phyloP scores from a whole-genome alignment of 176 grass and related monocot species.

The Ensete glaucum region DNA sequence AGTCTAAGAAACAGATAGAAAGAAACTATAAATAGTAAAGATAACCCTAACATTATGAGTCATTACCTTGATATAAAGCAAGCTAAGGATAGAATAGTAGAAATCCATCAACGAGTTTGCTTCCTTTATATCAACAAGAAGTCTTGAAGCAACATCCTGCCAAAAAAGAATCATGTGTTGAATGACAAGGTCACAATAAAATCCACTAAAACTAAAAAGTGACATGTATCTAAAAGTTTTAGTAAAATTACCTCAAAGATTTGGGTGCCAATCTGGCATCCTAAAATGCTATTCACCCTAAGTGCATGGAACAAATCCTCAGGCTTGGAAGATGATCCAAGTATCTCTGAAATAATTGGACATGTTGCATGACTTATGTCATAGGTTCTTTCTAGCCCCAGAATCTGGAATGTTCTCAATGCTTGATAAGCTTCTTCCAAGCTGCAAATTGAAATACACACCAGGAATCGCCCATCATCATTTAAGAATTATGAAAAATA shows the following conservation, averaged over 20 bases:
- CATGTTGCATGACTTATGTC: conserved; percentile 24
- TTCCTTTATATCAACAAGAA: conserved; percentile 63
- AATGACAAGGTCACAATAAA: conserved; percentile 2
- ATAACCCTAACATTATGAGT: neutral
- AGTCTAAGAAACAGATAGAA: no score
- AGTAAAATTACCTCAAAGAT: conserved; percentile 37
- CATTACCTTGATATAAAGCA: conserved; percentile 66
- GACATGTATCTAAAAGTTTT: neutral
- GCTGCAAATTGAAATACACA: conserved; percentile 16
- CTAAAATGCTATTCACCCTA: conserved; percentile 34
- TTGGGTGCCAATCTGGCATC: conserved; percentile 27
- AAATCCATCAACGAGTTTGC: conserved; percentile 66
- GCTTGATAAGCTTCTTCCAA: conserved; percentile 41
- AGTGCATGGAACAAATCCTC: conserved; percentile 59
- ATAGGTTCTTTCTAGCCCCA: conserved; percentile 12
- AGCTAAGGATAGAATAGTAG: conserved; percentile 60
- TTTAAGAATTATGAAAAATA: no score
- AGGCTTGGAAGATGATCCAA: conserved; percentile 24
- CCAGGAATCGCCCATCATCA: neutral
- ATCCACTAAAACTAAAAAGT: neutral
- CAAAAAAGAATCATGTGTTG: conserved; percentile 7
- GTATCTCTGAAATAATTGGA: conserved; percentile 16
- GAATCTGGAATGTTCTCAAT: conserved; percentile 29
- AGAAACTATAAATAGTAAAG: neutral
- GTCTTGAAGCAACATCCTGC: conserved; percentile 46